Conservation (phyloP, 495 filamentous ascomycete species). For the Hypoxylon fuscum region DNA sequence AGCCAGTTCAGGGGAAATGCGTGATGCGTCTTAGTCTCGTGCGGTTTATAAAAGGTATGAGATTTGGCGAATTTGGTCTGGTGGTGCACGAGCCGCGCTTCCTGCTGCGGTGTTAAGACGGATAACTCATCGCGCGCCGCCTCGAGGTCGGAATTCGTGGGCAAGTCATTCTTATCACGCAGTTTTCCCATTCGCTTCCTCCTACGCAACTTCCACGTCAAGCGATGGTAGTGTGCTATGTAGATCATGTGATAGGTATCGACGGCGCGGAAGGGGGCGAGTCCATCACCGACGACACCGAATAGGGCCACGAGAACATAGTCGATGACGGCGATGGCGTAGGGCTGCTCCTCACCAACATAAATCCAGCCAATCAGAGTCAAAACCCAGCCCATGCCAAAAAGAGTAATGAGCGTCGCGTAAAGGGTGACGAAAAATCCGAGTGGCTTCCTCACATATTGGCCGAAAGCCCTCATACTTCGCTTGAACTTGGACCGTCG, state of each 20-base stretch:
- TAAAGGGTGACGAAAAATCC: constrained; percentile 82
- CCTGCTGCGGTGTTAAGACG: constrained; percentile 70
- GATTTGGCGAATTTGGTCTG: constrained; percentile 77
- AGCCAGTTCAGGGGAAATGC: constrained; percentile 78
- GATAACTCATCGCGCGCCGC: constrained; percentile 58
- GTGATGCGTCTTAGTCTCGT: constrained; percentile 81
- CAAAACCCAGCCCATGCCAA: constrained; percentile 83
- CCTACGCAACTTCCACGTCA: constrained; percentile 75
- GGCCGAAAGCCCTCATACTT: constrained; percentile 74
- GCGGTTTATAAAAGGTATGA: constrained; percentile 86
- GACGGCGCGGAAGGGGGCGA: constrained; percentile 77
- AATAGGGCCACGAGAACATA: constrained; percentile 80
- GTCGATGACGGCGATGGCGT: constrained; percentile 80
- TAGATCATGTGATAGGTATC: constrained; percentile 86
- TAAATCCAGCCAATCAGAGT: constrained; percentile 90
- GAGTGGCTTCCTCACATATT: constrained; percentile 76
- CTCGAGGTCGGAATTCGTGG: constrained; percentile 57
- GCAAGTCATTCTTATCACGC: constrained; percentile 76
- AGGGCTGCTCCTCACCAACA: constrained; percentile 72
- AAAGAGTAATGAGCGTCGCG: constrained; percentile 80
- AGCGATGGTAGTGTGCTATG: constrained; percentile 67
- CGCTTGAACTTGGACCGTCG: constrained; percentile 78
- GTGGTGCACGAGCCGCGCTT: constrained; percentile 72
- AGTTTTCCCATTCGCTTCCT: constrained; percentile 69
- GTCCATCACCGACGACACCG: constrained; percentile 77